Evolutionary conservation across 2,329 filamentous ascomycete species (phyloP).

Genomic region (Phaeosphaeria sp.): DNA sequence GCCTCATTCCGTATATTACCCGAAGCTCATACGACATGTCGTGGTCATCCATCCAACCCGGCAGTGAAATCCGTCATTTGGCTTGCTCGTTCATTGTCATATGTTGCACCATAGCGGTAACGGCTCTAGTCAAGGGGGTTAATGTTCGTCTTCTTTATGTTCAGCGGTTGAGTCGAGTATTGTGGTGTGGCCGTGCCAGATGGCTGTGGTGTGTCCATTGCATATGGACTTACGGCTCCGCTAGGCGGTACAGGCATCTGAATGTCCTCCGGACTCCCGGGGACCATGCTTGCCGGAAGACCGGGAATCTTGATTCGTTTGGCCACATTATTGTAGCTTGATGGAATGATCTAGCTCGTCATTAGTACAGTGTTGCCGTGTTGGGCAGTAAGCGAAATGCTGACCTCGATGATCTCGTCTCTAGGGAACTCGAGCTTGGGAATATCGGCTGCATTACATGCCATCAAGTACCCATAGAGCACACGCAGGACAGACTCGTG

Average conservation of each 20-base stretch:
- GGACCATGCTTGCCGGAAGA: conserved; percentile 70
- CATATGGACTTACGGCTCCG: conserved; percentile 55
- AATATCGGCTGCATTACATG: conserved; percentile 94
- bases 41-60: conserved; percentile 18
- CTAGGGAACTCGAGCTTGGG: conserved; percentile 91
- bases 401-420: conserved; percentile 92
- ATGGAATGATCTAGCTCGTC: conserved; percentile 77
- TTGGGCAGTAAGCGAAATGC: conserved; percentile 23
- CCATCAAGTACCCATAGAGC: conserved; percentile 97
- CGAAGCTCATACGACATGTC: neutral
- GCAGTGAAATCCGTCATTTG: conserved; percentile 20
- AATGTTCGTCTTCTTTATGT: conserved; percentile 38
- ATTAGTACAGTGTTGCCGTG: conserved; percentile 1
- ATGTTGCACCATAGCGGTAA: conserved; percentile 24
- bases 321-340: conserved; percentile 95
- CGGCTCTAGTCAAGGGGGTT: conserved; percentile 35
- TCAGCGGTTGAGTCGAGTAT: conserved; percentile 27
- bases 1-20: neutral
- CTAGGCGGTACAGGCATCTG: conserved; percentile 75
- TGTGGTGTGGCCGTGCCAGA: conserved; percentile 39
- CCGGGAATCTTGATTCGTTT: conserved; percentile 86
- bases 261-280: conserved; percentile 80
- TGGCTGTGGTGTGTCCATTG: conserved; percentile 47
- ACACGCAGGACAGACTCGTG: conserved; percentile 98
- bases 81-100: conserved; percentile 30